These are phyloP conservation scores for Nakazawaea sp. DNA, from an alignment of 805 yeast species.

Conservation along the genomic window DNA sequence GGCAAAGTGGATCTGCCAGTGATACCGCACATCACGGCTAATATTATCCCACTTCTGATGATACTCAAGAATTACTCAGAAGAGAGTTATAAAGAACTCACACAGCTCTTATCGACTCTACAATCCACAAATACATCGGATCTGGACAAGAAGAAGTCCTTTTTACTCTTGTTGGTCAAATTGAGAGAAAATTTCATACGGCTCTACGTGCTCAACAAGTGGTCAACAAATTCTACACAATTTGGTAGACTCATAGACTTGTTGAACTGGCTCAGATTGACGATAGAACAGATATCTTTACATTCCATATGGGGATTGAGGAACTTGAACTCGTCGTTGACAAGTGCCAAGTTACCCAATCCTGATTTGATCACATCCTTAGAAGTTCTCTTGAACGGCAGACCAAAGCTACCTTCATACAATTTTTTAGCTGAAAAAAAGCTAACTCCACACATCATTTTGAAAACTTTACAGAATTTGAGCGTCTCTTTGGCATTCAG, in stretches of 20 bases:
- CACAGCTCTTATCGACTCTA: slow-evolving; percentile 52
- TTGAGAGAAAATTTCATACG: slow-evolving; percentile 81
- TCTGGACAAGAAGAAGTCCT: slow-evolving; percentile 54
- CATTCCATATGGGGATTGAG: slow-evolving; percentile 61
- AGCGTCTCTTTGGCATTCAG: slow-evolving; percentile 69
- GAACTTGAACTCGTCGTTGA: slow-evolving; percentile 58
- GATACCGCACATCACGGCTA: slow-evolving; percentile 68
- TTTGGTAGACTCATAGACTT: slow-evolving; percentile 76
- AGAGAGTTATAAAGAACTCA: slow-evolving; percentile 57
- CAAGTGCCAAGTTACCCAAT: slow-evolving; percentile 87
- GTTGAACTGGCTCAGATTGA: slow-evolving; percentile 71
- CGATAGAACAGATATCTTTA: slow-evolving; percentile 68
- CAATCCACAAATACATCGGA: slow-evolving; percentile 48
- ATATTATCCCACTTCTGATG: slow-evolving; percentile 58
- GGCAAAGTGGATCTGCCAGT: no score
- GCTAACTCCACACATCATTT: slow-evolving; percentile 48
- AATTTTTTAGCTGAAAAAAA: slow-evolving; percentile 42
- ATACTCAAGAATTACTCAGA: slow-evolving; percentile 53
- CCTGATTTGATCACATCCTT: slow-evolving; percentile 85
- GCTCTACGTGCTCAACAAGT: slow-evolving; percentile 78
- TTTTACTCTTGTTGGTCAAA: slow-evolving; percentile 61
- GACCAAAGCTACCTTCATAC: slow-evolving; percentile 68
- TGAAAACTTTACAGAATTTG: slow-evolving; percentile 58
- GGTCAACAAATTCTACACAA: slow-evolving; percentile 73
- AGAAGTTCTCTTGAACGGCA: slow-evolving; percentile 73